These are phyloP conservation scores for Gyromitra esculenta DNA, from an alignment of 2,329 filamentous ascomycete genomes.

Conservation along the genomic window DNA sequence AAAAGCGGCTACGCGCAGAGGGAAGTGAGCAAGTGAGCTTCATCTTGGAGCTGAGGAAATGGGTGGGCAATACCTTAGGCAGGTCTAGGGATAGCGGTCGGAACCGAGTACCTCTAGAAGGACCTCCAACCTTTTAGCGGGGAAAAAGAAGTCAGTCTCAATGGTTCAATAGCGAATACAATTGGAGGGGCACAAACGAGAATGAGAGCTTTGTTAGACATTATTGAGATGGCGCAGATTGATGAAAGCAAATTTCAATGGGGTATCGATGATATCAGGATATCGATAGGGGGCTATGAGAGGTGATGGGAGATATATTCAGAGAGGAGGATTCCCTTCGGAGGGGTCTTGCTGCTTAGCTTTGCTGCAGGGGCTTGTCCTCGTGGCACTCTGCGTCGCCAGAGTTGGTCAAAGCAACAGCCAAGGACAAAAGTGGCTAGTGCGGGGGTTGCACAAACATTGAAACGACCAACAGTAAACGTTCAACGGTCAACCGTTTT, in stretches of 20 bases:
- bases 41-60: conserved; percentile 42
- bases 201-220: conserved; percentile 80
- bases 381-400: conserved; percentile 45
- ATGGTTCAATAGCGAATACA: neutral
- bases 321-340: conserved; percentile 21
- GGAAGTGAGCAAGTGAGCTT: conserved; percentile 15
- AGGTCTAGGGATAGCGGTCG: conserved; percentile 93
- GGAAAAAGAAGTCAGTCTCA: conserved; percentile 51
- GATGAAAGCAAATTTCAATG: conserved; percentile 2
- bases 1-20: conserved; percentile 78
- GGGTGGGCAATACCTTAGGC: conserved; percentile 74
- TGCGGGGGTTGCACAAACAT: conserved; percentile 15
- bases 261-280: neutral
- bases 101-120: conserved; percentile 94
- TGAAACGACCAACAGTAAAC: conserved; percentile 7
- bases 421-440: conserved; percentile 7
- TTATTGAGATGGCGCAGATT: conserved; percentile 6
- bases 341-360: conserved; percentile 40
- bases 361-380: conserved; percentile 41
- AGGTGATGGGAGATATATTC: conserved; percentile 20
- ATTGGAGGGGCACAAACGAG: conserved; percentile 70
- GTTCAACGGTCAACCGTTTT: conserved; percentile 10
- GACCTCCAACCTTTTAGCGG: conserved; percentile 80
- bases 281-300: neutral
- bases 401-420: conserved; percentile 23